Evolutionary conservation across 176 grass and related monocot species (phyloP), one percentile per base, ranked within the genome.

Genomic region (Chloris gayana): DNA sequence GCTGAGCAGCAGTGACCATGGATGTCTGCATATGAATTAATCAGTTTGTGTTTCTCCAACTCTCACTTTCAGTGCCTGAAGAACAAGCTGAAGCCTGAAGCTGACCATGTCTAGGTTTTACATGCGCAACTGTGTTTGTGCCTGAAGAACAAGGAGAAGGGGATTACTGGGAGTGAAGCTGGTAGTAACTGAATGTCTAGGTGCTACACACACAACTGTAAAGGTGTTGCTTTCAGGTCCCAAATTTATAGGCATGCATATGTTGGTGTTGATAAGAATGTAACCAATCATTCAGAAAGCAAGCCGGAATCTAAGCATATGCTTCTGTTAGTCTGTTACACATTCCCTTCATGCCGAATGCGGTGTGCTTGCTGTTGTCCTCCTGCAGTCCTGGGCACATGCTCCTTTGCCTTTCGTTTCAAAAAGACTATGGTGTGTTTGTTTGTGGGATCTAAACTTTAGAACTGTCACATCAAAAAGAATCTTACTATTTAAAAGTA

Each of bases 41-140:
- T 81, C 75, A 79, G 86, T 86, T 88, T 84, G 84, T 65, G 61
- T 88, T 63, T 74, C 71, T 86, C 74, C 80, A 94, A 84, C 63
- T 59, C 90, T 91, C 82, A 88, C 64, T 61, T 74, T 69, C 66
- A 74, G 56, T n/a, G 30, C 67, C 73, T 84, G 54, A 58, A 12
- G 31, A 65, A 57, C 49, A 53, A 65, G 10, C 7, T 2, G 50
- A 46, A 51, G 19, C 27, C 7, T 2, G 50, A 46, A 51, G 19
- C 27, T 47, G 22, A 47, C 34, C 24, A n/a, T n/a, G n/a, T n/a
- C n/a, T n/a, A n/a, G n/a, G n/a, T n/a, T n/a, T n/a, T n/a, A n/a
- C n/a, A n/a, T n/a, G n/a, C n/a, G n/a, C n/a, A n/a, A n/a, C n/a
- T n/a, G n/a, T n/a, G n/a, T n/a, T n/a, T n/a, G n/a, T n/a, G n/a